phyloP scores from a whole-genome alignment of 2,329 filamentous ascomycete species.

The Metarhizium humberi region DNA sequence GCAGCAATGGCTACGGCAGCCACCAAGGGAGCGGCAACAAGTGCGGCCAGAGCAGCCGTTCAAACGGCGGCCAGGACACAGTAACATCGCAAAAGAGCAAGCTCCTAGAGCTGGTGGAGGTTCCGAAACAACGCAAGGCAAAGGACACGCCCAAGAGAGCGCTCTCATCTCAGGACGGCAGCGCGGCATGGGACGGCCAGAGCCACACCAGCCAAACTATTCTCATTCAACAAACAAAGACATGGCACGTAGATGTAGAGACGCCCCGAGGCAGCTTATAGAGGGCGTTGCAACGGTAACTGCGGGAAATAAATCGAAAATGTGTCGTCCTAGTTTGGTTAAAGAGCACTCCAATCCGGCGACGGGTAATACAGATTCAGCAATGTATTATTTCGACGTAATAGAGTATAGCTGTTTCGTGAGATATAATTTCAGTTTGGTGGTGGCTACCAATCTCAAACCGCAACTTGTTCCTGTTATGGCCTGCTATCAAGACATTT shows the following conservation, averaged over 20 bases:
- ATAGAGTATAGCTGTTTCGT: too few species aligned
- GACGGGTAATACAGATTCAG: too few species aligned
- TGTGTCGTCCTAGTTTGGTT: background rate
- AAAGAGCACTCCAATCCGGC: background rate
- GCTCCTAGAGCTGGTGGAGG: slow-evolving; percentile 10
- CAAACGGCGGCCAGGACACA: background rate
- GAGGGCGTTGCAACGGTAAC: background rate
- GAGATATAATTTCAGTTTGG: too few species aligned
- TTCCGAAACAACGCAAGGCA: slow-evolving; percentile 2
- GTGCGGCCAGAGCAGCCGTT: slow-evolving; percentile 6
- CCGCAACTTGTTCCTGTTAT: too few species aligned
- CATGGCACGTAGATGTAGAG: slow-evolving; percentile 19
- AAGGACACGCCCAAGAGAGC: background rate
- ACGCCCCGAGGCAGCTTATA: background rate
- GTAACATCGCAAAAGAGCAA: slow-evolving; percentile 7
- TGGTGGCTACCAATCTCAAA: too few species aligned
- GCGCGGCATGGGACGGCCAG: slow-evolving; percentile 11
- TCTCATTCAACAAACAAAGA: slow-evolving; percentile 15
- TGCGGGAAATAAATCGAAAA: background rate
- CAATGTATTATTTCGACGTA: too few species aligned
- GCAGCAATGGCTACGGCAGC: slow-evolving; percentile 14
- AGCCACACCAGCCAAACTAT: slow-evolving; percentile 17
- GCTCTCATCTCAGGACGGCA: slow-evolving; percentile 1
- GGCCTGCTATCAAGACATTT: too few species aligned
- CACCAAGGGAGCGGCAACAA: slow-evolving; percentile 11